Evolutionary conservation across 139 green algal genomes (phyloP).

Genomic region (Ulvella scutata): DNA sequence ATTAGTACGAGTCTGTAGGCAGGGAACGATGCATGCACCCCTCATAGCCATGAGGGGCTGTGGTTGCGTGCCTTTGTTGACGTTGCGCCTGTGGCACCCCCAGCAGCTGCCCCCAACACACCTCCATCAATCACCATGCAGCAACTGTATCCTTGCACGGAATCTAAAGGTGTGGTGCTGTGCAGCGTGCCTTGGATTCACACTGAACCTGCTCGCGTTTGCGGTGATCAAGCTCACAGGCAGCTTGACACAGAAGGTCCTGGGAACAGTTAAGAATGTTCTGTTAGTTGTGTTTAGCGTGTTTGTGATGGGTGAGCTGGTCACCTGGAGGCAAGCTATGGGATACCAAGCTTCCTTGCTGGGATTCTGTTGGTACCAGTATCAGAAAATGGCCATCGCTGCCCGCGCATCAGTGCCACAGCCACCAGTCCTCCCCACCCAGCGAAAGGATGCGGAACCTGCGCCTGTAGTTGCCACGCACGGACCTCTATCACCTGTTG

Average conservation of each 20-base stretch:
- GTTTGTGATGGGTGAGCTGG: constrained; percentile 43
- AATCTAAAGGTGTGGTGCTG: constrained; percentile 22
- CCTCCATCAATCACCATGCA: background rate
- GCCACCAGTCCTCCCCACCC: no score
- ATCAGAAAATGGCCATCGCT: constrained; percentile 1
- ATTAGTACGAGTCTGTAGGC: no score
- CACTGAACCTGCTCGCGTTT: constrained; percentile 68
- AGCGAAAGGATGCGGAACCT: no score
- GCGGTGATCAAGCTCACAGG: constrained; percentile 61
- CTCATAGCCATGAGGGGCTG: no score
- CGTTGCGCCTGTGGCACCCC: background rate
- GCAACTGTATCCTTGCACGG: no score
- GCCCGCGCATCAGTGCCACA: background rate
- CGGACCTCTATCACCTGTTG: no score
- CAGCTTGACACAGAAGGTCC: constrained; percentile 63
- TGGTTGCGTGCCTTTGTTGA: background rate
- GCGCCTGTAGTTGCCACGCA: no score
- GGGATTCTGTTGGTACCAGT: background rate
- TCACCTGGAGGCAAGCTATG: constrained; percentile 24
- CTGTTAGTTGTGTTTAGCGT: constrained; percentile 60
- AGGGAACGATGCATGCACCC: no score
- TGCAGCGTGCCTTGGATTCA: constrained; percentile 67
- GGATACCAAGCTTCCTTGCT: background rate
- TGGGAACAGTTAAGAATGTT: constrained; percentile 75
- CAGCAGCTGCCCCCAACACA: background rate